These are phyloP conservation scores for Rhizophagus clarus DNA, from an alignment of 192 early-diverging fungal genomes.

Conservation along the genomic window DNA sequence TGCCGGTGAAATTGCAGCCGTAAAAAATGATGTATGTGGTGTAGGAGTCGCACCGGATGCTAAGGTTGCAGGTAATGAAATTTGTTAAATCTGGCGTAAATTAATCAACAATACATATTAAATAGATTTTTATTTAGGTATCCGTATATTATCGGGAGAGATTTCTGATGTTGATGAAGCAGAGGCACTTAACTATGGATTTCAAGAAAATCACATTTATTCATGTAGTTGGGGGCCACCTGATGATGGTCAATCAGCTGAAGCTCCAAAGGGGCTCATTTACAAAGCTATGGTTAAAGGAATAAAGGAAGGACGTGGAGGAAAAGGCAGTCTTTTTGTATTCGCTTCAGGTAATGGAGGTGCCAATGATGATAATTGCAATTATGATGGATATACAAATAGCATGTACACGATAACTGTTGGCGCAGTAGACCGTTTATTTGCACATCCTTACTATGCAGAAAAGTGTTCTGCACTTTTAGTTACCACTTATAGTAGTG, in stretches of 20 bases:
- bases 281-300: constrained; percentile 88
- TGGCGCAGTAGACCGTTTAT: constrained; percentile 77
- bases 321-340: constrained; percentile 86
- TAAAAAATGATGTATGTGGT: constrained; percentile 89
- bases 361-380: constrained; percentile 80
- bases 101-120: background rate
- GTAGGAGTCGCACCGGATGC: constrained; percentile 91
- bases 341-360: constrained; percentile 97
- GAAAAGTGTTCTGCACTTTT: constrained; percentile 89
- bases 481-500: constrained; percentile 89
- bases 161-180: constrained; percentile 96
- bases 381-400: constrained; percentile 96
- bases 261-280: constrained; percentile 80
- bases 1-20: constrained; percentile 95
- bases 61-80: constrained; percentile 74
- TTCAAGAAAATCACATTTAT: constrained; percentile 91
- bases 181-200: constrained; percentile 84
- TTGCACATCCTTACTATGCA: constrained; percentile 81
- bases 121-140: constrained; percentile 41
- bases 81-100: background rate
- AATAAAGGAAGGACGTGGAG: constrained; percentile 78
- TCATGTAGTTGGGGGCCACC: constrained; percentile 95
- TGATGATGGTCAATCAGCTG: constrained; percentile 84
- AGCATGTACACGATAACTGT: constrained; percentile 95
- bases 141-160: constrained; percentile 86